Base-by-base conservation (phyloP, 371 early-diverging fungal genomes). In the Apophysomyces elegans region DNA sequence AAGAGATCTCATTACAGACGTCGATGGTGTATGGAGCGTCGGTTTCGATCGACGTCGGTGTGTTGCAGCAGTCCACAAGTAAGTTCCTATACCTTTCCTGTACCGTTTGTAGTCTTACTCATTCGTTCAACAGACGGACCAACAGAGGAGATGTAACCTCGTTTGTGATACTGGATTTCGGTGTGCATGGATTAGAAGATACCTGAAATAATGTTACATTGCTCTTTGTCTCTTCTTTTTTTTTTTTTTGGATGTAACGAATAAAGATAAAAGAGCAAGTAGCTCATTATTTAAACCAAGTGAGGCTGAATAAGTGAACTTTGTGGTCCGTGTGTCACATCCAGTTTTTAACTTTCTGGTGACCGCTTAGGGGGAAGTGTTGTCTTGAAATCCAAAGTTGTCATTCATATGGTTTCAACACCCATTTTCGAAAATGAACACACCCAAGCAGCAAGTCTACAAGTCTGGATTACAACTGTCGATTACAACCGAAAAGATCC, bases 11-110 rank as follows among this genome's bases (percentile, higher is more conserved):
- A 71, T 91, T 46, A 80, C 83, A 0, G 86, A 84, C 6, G 76
- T 94, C 18, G 77, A 84, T n/a, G 91, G 96, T 32, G 95, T 98
- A 7, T 99, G 99, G 96, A 87, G 95, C 67, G 95, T 97, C 12
- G 78, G 86, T 37, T 93, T 95, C 81, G 93, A 96, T 73, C 86
- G 90, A 38, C 86, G 88, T 2, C 77, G 93, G 37, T 90, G 96
- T 67, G 93, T 97, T 3, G 90, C 91, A 7, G 98, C 96, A 0
- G 90, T 95, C 8, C 91, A 94, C 75, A 84, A 88, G 68, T 78
- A 76, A 70, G 72, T 5, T 18, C 13, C n/a, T 32, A 36, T 14
- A n/a, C 36, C 35, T 32, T 57, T 46, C 8, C 11, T 39, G 21
- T 21, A 18, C 57, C 16, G 32, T 38, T 37, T 16, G 4, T 47